Base-by-base conservation (phyloP, 1,284 basidiomycete species). In the Tilletia indica region DNA sequence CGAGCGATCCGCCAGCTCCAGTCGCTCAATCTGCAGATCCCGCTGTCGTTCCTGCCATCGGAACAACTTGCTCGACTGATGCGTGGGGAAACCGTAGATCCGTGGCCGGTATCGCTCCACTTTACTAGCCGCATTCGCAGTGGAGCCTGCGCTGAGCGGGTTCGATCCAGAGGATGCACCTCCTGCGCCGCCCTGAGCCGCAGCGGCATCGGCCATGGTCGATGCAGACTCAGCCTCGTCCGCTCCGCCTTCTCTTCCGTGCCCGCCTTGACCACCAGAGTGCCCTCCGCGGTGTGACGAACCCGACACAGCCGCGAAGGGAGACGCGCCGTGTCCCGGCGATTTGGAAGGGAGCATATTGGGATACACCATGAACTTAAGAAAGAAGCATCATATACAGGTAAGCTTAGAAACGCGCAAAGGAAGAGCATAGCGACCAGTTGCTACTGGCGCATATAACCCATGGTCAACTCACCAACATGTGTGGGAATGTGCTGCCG, bases 301-400 rank as follows among this genome's bases (percentile, higher is more conserved):
- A 4, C 70, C 72, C n/a, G 49, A 70, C n/a, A 68, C 70, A 47
- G 80, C 72, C 68, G 79, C 68, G 49, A 81, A 81, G 4, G 78
- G 79, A 16, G 78, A 77, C 68, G 77, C 79, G 4, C 75, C 70
- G 1, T 54, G 51, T 6, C 75, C 72, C 1, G 79, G 77, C 19
- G 79, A 78, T 54, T 83, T 83, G 63, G 76, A 76, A 87, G 90
- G 71, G 88, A 91, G 12, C 92, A 96, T 80, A 76, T 87, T 19
- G 87, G 88, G 74, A 92, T 95, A 74, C 85, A 89, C 61, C 86
- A 88, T 73, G 89, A 92, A 80, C 91, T 93, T 79, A 83, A 84
- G 48, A 19, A 1, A 21, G 38, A 9, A 45, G 51, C 42, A 19
- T 42, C 21, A 66, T 19, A 19, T 8, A 49, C 34, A 38, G 3